Evolutionary conservation across 2,329 filamentous ascomycete genomes (phyloP).

Genomic region (Ceratocystiopsis minuta): DNA sequence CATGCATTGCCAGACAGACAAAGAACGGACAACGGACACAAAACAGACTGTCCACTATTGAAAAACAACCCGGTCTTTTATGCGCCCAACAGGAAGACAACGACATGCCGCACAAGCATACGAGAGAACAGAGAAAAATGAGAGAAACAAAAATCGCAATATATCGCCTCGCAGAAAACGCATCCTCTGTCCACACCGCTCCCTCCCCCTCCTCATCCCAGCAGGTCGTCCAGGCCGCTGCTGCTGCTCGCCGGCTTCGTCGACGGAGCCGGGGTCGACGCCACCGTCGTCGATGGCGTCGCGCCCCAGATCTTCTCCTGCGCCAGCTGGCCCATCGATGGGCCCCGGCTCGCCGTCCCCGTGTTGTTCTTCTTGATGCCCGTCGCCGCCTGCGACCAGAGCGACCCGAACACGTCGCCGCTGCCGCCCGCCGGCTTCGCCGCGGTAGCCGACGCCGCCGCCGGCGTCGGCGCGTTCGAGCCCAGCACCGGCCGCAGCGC

Average conservation of each 20-base stretch:
- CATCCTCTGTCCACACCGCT: not conserved
- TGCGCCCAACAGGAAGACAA: too few relatives aligned
- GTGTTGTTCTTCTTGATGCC: slow-evolving; percentile 57
- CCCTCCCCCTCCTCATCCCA: slow-evolving; percentile 18
- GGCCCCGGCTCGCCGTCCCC: slow-evolving; percentile 47
- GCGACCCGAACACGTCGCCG: slow-evolving; percentile 74
- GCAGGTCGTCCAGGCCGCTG: slow-evolving; percentile 29
- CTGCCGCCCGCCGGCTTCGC: slow-evolving; percentile 40
- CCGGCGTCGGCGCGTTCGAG: not conserved
- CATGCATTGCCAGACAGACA: too few relatives aligned
- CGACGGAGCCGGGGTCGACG: slow-evolving; percentile 10
- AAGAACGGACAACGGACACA: too few relatives aligned
- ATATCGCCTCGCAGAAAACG: not conserved
- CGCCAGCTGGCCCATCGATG: slow-evolving; percentile 81
- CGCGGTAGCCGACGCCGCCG: slow-evolving; percentile 22
- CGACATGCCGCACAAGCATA: too few relatives aligned
- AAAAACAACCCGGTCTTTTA: too few relatives aligned
- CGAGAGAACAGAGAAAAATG: not conserved
- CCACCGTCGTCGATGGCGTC: slow-evolving; percentile 27
- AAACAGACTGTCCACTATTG: too few relatives aligned
- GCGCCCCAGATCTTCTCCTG: slow-evolving; percentile 98
- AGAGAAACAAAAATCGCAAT: not conserved
- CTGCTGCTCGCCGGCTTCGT: slow-evolving; percentile 16
- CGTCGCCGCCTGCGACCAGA: slow-evolving; percentile 62
- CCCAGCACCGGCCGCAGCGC: slow-evolving; percentile 9